Evolutionary conservation across 225 moss, liverwort and hornwort species (phyloP), one percentile per base, ranked within the genome.

Genomic region (Sphagnum tenellum): DNA sequence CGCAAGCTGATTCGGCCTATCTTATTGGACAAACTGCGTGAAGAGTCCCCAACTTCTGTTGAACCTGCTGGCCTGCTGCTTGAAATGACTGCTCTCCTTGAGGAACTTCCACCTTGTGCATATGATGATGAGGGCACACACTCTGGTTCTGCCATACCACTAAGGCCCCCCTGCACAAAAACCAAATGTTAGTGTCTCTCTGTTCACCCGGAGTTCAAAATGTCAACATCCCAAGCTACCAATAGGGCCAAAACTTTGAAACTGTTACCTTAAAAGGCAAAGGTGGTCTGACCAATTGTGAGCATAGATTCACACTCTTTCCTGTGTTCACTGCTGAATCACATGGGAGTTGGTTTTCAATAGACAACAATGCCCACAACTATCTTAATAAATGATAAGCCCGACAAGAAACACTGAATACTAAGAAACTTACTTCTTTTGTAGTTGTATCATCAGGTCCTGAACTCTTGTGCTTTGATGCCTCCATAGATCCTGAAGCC

Each of bases 1-100:
- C 92, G 92, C 78, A 92, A 78, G 78, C 92, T 96, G 75, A 85
- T 87, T 44, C 88, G 88, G 66, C 81, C 86, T 61, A 89, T 82
- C 82, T 92, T 96, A 72, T 65, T 84, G 46, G 81, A 76, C 77
- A 88, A 75, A 8, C 82, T 74, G 70, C 92, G 88, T 45, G 89
- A 73, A 47, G 88, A 82, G 74, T 96, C 95, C 69, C 82, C 79
- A 51, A 69, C 87, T 68, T 96, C 92, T 65, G 88, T 81, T 74
- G 89, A 75, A 64, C 82, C 84, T 62, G 82, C 67, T 62, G 83
- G 77, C 76, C 92, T 82, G 72, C 52, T 52, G 52, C 86, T 85
- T 66, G 90, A 72, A 62, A 96, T 79, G 46, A 90, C 92, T 75
- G 88, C 87, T 71, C 87, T 85, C 72, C 89, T 83, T 56, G 91